Base-by-base conservation (phyloP, 208 protist species). In the Porcisia deanei region DNA sequence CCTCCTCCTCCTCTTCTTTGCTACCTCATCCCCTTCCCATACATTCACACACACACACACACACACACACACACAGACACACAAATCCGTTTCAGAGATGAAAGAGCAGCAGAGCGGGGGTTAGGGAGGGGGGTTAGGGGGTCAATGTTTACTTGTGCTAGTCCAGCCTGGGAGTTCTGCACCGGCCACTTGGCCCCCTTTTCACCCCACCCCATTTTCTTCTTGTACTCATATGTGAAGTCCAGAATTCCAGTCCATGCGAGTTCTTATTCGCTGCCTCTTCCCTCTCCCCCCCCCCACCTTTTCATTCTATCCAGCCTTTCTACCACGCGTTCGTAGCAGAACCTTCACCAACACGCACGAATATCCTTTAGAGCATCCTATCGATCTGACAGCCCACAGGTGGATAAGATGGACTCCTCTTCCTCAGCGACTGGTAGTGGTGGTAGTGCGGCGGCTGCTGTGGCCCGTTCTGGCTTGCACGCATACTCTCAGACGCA, bases 401-500 rank as follows among this genome's bases (percentile, higher is more conserved):
- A 41, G 25, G 5, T 52, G 58, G 34, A 37, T 47, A 12, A 37
- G 9, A 81, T 81, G 76, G 63, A 81, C 34, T 73, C 76, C n/a
- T 81, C 70, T 7, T 75, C 58, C 25, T 66, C 76, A 25, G 25
- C 71, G 1, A 18, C 57, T 25, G 63, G 49, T 2, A 60, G 55
- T 1, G 65, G 47, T 43, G 58, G 57, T 5, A 30, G 30, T 30
- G 30, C 30, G 0, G 30, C 30, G 0, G 68, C 76, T 0, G 65
- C 57, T 4, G 58, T 54, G 6, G n/a, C 54, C 12, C 77, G 77
- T 3, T 76, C 71, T 18, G 71, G 66, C 14, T 58, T 81, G 20
- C 77, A 81, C 10, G 34, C 41, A 18, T 81, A 81, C 58, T 73
- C 77, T 12, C 30, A 61, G 41, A 58, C 64, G 49, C 77, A 76